phyloP scores from a whole-genome alignment of 345 rosid genomes.

The Luvunga scandens region DNA sequence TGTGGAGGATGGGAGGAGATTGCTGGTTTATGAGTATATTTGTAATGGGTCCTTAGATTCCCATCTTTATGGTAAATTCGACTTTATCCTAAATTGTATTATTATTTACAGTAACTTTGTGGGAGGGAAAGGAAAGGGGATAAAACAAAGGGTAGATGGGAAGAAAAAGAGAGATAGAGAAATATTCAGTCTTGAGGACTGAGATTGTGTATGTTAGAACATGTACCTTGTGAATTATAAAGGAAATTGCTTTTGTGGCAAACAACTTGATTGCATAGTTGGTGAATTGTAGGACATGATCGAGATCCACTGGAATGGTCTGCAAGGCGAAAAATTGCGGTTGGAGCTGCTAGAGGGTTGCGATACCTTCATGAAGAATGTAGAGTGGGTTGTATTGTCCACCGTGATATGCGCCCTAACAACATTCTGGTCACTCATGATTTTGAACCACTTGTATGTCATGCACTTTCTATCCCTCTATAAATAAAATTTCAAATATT shows the following conservation, averaged over 20 bases:
- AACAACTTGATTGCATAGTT: constrained; percentile 2
- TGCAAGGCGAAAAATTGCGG: constrained; percentile 88
- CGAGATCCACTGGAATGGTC: constrained; percentile 72
- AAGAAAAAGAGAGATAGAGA: background rate
- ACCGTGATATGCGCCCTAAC: constrained; percentile 95
- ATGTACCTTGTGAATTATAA: background rate
- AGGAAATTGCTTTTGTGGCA: background rate
- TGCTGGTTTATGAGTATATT: constrained; percentile 88
- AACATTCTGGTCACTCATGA: constrained; percentile 96
- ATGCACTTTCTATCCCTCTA: constrained; percentile 12
- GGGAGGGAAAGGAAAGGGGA: background rate
- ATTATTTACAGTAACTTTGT: constrained; percentile 12
- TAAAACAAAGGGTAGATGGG: background rate
- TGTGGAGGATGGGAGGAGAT: constrained; percentile 81
- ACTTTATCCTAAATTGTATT: constrained; percentile 17
- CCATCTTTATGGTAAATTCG: constrained; percentile 82
- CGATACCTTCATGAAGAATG: constrained; percentile 99
- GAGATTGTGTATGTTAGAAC: background rate
- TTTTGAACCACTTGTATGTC: constrained; percentile 83
- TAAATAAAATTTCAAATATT: background rate
- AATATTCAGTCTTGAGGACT: constrained; percentile 1
- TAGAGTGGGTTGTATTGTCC: constrained; percentile 98
- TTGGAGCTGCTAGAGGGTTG: constrained; percentile 96
- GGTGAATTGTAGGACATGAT: constrained; percentile 42
- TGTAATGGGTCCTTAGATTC: constrained; percentile 93